Evolutionary conservation across 352 stramenopile species (phyloP), one percentile per base, ranked within the genome.

Genomic region (Pythium brassicae): DNA sequence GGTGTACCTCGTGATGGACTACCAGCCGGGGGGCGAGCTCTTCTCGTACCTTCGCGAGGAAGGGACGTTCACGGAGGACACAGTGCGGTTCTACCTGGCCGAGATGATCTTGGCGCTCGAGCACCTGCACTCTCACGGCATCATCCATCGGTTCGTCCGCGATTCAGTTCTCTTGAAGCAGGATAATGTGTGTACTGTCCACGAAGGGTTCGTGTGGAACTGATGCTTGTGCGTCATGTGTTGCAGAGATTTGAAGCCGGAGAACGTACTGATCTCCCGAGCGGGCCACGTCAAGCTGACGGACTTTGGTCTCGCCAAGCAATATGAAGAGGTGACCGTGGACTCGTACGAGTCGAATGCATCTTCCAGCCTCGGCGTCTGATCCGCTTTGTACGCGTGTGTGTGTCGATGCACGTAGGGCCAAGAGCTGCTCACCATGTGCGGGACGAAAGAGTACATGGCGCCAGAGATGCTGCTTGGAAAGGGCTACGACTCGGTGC

Each of bases 251-350:
- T 60, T 97, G 26, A 97, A 97, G 61, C 89, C 89, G 10, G 87
- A 97, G 69, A 98, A 98, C 59, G 80, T 98, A 44, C 71, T 98
- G 23, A 82, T 98, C 50, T 90, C 89, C 47, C 68, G 72, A n/a
- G 68, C 95, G 59, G 92, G 92, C 0, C 79, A 97, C 59, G 69
- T 97, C 47, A 96, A 95, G 50, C 57, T 98, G 25, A 94, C 86
- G 1, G 92, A 98, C 63, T 98, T 98, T 66, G 92, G 92, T 5
- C 62, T 97, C 22, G 81, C 87, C 4, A 90, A 89, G 26, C 68
- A 91, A 37, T 86, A 78, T 22, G 57, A 74, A 47, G 74, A 88
- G 55, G 72, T 75, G 29, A 11, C 0, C 9, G 12, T 44, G 15
- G 2, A 10, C 19, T 44, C n/a, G 39, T 44, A 1, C 19, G 6